A percentile compares a stretch with the other conserved stretches of the same genome.
Conservation (phyloP, 2,329 filamentous ascomycete genomes). For the Plectosphaerella cucumerina region DNA sequence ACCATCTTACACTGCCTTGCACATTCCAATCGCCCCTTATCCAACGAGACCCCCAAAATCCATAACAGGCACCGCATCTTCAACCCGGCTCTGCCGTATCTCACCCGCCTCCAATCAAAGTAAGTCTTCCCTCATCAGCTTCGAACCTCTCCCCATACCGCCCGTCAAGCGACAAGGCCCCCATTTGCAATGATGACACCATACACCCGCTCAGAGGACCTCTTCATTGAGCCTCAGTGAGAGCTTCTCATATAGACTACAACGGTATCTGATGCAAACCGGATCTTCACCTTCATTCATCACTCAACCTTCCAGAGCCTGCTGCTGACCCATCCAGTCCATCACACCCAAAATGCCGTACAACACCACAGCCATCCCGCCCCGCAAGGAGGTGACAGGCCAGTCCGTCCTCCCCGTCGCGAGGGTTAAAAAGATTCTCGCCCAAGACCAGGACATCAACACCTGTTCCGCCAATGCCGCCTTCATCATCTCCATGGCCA, state of each 20-base stretch:
- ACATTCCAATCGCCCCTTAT: too few species aligned
- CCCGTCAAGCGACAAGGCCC: background rate
- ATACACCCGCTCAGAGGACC: slow-evolving; percentile 52
- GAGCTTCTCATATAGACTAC: slow-evolving; percentile 77
- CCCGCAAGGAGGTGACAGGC: slow-evolving; percentile 77
- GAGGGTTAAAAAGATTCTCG: slow-evolving; percentile 92
- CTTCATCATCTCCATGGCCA: slow-evolving; percentile 88
- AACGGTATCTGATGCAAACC: slow-evolving; percentile 83
- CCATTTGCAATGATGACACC: slow-evolving; percentile 55
- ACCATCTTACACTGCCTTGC: too few species aligned
- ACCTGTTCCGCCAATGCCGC: slow-evolving; percentile 91
- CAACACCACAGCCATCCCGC: slow-evolving; percentile 80
- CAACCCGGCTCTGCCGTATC: too few species aligned
- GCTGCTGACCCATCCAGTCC: background rate
- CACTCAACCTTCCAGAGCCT: background rate
- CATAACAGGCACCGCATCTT: too few species aligned
- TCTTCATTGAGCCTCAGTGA: slow-evolving; percentile 58
- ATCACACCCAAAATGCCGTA: slow-evolving; percentile 65
- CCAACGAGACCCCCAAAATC: too few species aligned
- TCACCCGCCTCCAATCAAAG: too few species aligned
- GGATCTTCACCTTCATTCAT: background rate
- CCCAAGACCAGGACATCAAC: slow-evolving; percentile 77
- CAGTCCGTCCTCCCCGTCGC: slow-evolving; percentile 90
- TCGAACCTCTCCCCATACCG: background rate
- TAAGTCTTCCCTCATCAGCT: too few species aligned